These are phyloP conservation scores for Sequoia sempervirens DNA, from an alignment of 75 land plant genomes.

Conservation along the genomic window DNA sequence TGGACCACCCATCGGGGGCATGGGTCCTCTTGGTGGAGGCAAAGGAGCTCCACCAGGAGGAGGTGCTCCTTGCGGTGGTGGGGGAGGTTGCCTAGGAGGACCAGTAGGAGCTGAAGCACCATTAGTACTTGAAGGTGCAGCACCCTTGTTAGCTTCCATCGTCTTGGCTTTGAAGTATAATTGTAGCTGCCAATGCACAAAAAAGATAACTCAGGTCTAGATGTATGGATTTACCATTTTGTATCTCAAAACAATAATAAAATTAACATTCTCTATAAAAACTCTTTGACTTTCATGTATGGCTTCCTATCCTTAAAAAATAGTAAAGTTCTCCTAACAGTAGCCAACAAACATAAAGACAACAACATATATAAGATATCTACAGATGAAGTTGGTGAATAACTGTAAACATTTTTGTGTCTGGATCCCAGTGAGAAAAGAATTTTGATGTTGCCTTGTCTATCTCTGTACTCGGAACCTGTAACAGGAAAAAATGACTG, in stretches of 20 bases:
- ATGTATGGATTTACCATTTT: background rate
- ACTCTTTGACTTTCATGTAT: background rate
- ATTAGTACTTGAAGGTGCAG: constrained; percentile 43
- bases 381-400: constrained; percentile 10
- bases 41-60: constrained; percentile 48
- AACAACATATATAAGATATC: constrained; percentile 2
- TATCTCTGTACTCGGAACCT: constrained; percentile 98
- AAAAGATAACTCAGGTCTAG: background rate
- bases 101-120: constrained; percentile 49
- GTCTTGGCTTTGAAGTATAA: constrained; percentile 84
- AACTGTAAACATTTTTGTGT: constrained; percentile 95
- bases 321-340: background rate
- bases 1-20: constrained; percentile 33
- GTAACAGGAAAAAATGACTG: constrained; percentile 7
- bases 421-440: constrained; percentile 98
- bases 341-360: background rate
- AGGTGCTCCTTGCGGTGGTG: constrained; percentile 56
- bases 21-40: constrained; percentile 41
- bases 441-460: constrained; percentile 88
- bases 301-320: background rate
- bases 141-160: constrained; percentile 47
- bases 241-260: constrained; percentile 6
- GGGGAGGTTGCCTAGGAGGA: constrained; percentile 48
- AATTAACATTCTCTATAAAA: background rate
- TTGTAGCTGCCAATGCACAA: constrained; percentile 66